phyloP scores from a whole-genome alignment of 495 filamentous ascomycete genomes.

The Delitschia confertaspora region DNA sequence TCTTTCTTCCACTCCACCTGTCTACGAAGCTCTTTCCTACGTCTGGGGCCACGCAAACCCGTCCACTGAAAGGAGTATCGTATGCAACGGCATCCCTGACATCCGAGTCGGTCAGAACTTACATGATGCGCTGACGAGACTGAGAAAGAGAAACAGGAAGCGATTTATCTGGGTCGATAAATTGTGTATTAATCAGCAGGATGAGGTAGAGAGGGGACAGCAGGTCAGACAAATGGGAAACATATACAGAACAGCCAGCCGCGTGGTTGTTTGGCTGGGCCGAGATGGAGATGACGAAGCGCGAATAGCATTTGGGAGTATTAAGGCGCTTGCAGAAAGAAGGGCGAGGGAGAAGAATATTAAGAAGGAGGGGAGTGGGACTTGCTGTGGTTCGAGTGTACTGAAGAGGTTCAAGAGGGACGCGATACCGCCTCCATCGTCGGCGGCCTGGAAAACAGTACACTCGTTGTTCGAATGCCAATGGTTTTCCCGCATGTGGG shows the following conservation, averaged over 20 bases:
- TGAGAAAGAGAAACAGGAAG: neutral
- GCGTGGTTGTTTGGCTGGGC: constrained; percentile 23
- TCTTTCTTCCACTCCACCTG: neutral
- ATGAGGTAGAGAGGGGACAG: constrained; percentile 3
- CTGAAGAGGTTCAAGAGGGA: too few relatives aligned
- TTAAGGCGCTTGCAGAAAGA: constrained; percentile 12
- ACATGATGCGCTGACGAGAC: constrained; percentile 4
- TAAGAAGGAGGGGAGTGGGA: too few relatives aligned
- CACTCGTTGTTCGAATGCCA: constrained; percentile 7
- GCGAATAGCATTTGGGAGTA: neutral
- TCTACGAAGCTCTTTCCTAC: constrained; percentile 23
- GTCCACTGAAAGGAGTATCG: neutral
- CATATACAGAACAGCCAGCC: constrained; percentile 11
- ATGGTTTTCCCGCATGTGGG: constrained; percentile 26
- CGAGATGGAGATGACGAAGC: constrained; percentile 9
- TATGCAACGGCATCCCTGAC: constrained; percentile 3
- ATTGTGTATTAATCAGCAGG: constrained; percentile 20
- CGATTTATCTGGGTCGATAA: constrained; percentile 20
- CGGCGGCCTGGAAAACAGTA: constrained; percentile 5
- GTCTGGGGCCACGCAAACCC: too few relatives aligned
- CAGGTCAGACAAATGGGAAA: constrained; percentile 14
- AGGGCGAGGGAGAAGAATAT: neutral
- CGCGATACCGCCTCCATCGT: neutral
- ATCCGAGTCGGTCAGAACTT: constrained; percentile 4
- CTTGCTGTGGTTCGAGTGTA: too few relatives aligned